These are phyloP conservation scores for Rhodosporidiobolus sp. DNA, from an alignment of 768 basidiomycete species.

Conservation along the genomic window DNA sequence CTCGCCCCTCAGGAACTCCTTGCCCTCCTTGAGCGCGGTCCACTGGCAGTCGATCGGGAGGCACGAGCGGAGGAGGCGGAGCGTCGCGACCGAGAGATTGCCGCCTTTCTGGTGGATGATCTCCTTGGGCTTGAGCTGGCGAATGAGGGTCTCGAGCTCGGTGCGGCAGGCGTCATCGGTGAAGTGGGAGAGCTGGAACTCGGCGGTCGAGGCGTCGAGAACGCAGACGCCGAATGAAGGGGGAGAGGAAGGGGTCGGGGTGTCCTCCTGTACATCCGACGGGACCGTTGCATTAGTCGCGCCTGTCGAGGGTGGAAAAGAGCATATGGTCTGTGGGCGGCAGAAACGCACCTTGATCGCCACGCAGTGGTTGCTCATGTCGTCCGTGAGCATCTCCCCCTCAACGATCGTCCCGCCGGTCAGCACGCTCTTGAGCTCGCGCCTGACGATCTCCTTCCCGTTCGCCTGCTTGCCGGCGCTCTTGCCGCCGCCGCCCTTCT, in stretches of 20 bases:
- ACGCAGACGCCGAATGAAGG: constrained; percentile 78
- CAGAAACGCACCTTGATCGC: constrained; percentile 61
- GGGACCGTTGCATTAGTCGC: not conserved
- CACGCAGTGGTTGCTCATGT: constrained; percentile 92
- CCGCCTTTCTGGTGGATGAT: constrained; percentile 60
- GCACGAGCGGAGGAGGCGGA: constrained; percentile 72
- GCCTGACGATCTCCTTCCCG: constrained; percentile 67
- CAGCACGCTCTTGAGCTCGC: constrained; percentile 91
- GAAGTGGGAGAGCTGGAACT: constrained; percentile 85
- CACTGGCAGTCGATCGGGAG: constrained; percentile 79
- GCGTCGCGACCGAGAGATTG: constrained; percentile 76
- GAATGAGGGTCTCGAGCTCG: constrained; percentile 84
- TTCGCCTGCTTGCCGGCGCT: constrained; percentile 54
- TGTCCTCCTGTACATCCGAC: constrained; percentile 25
- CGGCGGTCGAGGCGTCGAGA: constrained; percentile 89
- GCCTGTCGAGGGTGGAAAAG: not conserved
- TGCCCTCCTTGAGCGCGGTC: constrained; percentile 72
- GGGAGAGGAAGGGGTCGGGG: constrained; percentile 21
- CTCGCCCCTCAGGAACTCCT: constrained; percentile 75
- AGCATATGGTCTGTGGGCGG: not conserved
- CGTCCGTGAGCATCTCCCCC: constrained; percentile 77
- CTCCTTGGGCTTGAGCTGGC: constrained; percentile 63
- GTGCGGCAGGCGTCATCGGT: constrained; percentile 90
- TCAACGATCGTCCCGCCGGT: constrained; percentile 96
- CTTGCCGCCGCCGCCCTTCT: constrained; percentile 46